These are phyloP conservation scores for Leccinum truebloodii DNA, from an alignment of 768 basidiomycete species.

Conservation along the genomic window DNA sequence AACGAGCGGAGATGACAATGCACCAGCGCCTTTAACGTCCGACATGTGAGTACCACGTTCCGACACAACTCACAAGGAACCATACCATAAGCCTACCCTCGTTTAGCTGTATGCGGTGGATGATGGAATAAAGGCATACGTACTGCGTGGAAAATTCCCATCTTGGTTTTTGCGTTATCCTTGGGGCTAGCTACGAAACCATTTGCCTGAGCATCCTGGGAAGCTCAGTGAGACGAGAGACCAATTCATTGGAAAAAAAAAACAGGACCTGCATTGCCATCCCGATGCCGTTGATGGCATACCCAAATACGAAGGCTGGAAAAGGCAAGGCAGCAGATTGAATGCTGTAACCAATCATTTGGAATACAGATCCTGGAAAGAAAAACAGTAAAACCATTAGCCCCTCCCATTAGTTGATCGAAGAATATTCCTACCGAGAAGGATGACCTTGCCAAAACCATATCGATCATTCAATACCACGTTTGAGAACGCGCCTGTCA, in stretches of 20 bases:
- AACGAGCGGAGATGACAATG: constrained; percentile 68
- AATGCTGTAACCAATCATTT: no score
- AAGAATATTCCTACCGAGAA: constrained; percentile 22
- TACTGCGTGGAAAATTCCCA: constrained; percentile 42
- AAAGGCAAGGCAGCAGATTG: no score
- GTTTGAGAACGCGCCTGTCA: constrained; percentile 35
- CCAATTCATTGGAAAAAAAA: not conserved
- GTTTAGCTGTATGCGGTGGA: constrained; percentile 1
- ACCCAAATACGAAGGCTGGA: no score
- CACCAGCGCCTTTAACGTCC: constrained; percentile 55
- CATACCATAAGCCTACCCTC: constrained; percentile 35
- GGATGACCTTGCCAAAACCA: constrained; percentile 37
- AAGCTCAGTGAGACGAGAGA: not conserved
- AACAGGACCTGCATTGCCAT: no score
- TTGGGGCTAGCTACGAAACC: constrained; percentile 44
- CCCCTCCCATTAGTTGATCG: not conserved
- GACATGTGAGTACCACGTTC: constrained; percentile 8
- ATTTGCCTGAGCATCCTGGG: constrained; percentile 50
- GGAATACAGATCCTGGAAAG: no score
- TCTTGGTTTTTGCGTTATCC: constrained; percentile 39
- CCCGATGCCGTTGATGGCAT: no score
- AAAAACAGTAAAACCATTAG: no score
- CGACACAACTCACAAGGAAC: not conserved
- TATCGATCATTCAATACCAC: constrained; percentile 30
- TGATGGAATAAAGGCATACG: constrained; percentile 30